A percentile compares a stretch with the other conserved stretches of the same genome.
phyloP scores from a whole-genome alignment of 805 yeast species.

The Barnettozyma sp. region DNA sequence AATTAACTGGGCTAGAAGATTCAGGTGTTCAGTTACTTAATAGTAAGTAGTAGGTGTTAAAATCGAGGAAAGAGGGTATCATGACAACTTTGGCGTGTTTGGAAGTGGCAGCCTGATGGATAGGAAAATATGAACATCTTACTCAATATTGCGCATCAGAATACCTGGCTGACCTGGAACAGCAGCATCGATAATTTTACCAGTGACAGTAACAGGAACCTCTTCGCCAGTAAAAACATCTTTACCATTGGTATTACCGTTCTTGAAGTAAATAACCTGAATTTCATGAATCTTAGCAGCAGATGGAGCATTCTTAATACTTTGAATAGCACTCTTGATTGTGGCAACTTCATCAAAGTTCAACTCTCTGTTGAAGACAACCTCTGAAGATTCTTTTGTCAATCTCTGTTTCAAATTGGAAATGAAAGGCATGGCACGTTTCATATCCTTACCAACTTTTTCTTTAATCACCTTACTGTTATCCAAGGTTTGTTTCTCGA shows the following conservation, averaged over 20 bases:
- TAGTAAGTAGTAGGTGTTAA: no score
- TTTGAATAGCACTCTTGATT: slow-evolving; percentile 47
- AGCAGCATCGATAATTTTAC: slow-evolving; percentile 73
- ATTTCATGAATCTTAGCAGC: slow-evolving; percentile 47
- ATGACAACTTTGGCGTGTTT: no score
- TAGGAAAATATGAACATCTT: not conserved
- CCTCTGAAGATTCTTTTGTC: slow-evolving; percentile 57
- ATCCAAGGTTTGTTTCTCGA: slow-evolving; percentile 54
- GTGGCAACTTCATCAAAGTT: slow-evolving; percentile 71
- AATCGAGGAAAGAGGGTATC: no score
- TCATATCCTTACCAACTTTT: slow-evolving; percentile 80
- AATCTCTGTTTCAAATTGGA: slow-evolving; percentile 79
- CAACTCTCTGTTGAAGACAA: slow-evolving; percentile 85
- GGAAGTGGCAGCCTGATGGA: not conserved
- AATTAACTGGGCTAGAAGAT: no score
- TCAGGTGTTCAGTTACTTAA: no score
- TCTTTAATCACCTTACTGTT: slow-evolving; percentile 60
- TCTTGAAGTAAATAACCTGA: slow-evolving; percentile 54
- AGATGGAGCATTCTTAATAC: slow-evolving; percentile 60
- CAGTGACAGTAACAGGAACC: slow-evolving; percentile 51
- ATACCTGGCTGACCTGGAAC: slow-evolving; percentile 94
- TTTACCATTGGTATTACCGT: slow-evolving; percentile 56
- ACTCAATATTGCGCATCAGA: slow-evolving; percentile 51
- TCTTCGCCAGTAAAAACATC: slow-evolving; percentile 64
- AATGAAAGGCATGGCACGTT: slow-evolving; percentile 97